phyloP scores from a whole-genome alignment of 495 filamentous ascomycete genomes.

The Aspergillus baeticus region DNA sequence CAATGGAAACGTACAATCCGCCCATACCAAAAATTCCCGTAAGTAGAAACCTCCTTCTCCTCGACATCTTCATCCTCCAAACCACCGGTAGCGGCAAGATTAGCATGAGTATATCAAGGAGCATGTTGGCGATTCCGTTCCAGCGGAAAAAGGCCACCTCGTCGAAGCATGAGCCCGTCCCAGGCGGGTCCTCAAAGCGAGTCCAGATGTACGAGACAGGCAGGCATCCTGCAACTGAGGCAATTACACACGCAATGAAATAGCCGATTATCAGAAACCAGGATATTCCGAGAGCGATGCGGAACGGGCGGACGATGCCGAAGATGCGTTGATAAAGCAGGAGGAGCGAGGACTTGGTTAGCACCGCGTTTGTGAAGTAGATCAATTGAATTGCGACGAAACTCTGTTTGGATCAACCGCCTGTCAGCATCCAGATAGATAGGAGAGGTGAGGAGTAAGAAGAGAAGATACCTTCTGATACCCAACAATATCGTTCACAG shows the following conservation, averaged over 20 bases:
- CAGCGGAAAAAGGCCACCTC: slow-evolving; percentile 42
- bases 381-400: slow-evolving; percentile 27
- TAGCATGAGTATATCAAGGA: slow-evolving; percentile 45
- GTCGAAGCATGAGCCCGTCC: slow-evolving; percentile 36
- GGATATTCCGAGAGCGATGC: slow-evolving; percentile 32
- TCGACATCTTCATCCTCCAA: slow-evolving; percentile 32
- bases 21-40: slow-evolving; percentile 35
- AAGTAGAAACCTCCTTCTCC: slow-evolving; percentile 32
- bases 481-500: slow-evolving; percentile 6
- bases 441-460: not conserved
- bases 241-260: slow-evolving; percentile 27
- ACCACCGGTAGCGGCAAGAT: slow-evolving; percentile 41
- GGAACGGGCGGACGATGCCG: slow-evolving; percentile 34
- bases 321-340: slow-evolving; percentile 45
- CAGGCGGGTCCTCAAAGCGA: not conserved
- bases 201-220: slow-evolving; percentile 29
- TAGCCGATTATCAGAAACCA: slow-evolving; percentile 37
- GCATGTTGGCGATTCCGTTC: slow-evolving; percentile 45
- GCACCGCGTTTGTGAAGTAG: slow-evolving; percentile 26
- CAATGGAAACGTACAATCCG: slow-evolving; percentile 31
- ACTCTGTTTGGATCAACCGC: slow-evolving; percentile 12
- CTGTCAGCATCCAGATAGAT: not conserved
- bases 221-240: slow-evolving; percentile 19
- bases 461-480: slow-evolving; percentile 25
- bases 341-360: slow-evolving; percentile 36